phyloP scores from a whole-genome alignment of 1,284 basidiomycete genomes.

The Boletus hoseneyae region DNA sequence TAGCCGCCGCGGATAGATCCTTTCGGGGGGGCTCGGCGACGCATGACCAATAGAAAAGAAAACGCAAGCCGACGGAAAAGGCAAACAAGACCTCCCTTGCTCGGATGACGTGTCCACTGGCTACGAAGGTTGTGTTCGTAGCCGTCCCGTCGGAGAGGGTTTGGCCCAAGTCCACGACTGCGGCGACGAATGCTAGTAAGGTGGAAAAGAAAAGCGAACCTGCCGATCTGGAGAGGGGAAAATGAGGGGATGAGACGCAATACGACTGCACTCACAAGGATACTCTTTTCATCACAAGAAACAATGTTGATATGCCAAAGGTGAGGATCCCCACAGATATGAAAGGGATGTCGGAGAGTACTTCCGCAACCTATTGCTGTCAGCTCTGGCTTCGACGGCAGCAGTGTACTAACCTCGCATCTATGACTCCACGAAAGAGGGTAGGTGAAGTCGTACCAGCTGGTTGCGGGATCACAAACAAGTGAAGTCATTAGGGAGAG shows the following conservation, averaged over 20 bases:
- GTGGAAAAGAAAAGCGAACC: slow-evolving; percentile 55
- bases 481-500: slow-evolving; percentile 20
- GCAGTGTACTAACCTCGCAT: slow-evolving; percentile 31
- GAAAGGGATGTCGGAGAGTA: slow-evolving; percentile 66
- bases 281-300: slow-evolving; percentile 55
- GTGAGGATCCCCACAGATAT: slow-evolving; percentile 63
- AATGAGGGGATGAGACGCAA: slow-evolving; percentile 2
- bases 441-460: slow-evolving; percentile 27
- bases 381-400: background rate
- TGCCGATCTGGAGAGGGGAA: slow-evolving; percentile 41
- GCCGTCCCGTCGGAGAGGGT: slow-evolving; percentile 42
- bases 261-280: slow-evolving; percentile 45
- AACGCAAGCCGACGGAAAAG: slow-evolving; percentile 55
- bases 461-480: slow-evolving; percentile 15
- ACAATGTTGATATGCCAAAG: slow-evolving; percentile 61
- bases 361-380: slow-evolving; percentile 48
- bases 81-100: slow-evolving; percentile 59
- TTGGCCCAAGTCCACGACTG: slow-evolving; percentile 62
- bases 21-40: slow-evolving; percentile 54
- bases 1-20: slow-evolving; percentile 31
- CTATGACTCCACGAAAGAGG: slow-evolving; percentile 33
- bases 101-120: slow-evolving; percentile 39
- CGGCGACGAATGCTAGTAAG: slow-evolving; percentile 58
- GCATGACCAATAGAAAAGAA: slow-evolving; percentile 67
- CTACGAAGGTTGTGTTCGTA: slow-evolving; percentile 23